Conservation (phyloP, 164 flowering plant species). For the Vitis vinifera region DNA sequence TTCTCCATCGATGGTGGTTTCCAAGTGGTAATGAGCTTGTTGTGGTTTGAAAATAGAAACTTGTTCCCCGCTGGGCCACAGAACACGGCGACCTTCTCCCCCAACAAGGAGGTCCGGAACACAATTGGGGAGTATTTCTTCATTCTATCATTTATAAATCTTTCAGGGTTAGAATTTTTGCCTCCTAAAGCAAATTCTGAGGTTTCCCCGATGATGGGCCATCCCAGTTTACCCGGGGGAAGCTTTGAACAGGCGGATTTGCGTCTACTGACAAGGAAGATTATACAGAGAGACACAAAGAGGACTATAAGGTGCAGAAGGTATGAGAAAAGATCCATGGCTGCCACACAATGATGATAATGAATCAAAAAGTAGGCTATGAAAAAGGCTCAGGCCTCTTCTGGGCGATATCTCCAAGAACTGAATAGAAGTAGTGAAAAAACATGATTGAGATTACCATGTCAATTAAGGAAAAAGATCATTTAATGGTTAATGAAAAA, state of each 20-base stretch:
- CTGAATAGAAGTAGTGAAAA: too few species aligned
- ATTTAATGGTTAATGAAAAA: too few species aligned
- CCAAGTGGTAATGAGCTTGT: slow-evolving; percentile 46
- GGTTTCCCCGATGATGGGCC: slow-evolving; percentile 39
- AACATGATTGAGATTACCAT: too few species aligned
- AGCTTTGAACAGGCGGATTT: slow-evolving; percentile 11
- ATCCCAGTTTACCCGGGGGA: slow-evolving; percentile 39
- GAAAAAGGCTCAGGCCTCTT: too few species aligned
- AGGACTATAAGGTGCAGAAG: too few species aligned
- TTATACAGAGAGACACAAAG: not conserved
- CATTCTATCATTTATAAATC: slow-evolving; percentile 40
- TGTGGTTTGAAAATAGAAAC: slow-evolving; percentile 55
- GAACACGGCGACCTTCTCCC: slow-evolving; percentile 29
- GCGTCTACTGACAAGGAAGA: too few species aligned
- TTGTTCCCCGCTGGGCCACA: slow-evolving; percentile 41
- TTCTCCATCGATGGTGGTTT: slow-evolving; percentile 43
- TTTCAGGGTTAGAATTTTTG: slow-evolving; percentile 35
- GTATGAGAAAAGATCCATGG: too few species aligned
- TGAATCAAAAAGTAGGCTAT: too few species aligned
- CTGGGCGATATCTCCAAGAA: too few species aligned
- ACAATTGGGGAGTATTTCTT: slow-evolving; percentile 18
- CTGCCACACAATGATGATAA: too few species aligned
- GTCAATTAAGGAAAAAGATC: too few species aligned
- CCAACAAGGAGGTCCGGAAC: slow-evolving; percentile 38
- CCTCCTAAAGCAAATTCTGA: slow-evolving; percentile 35